phyloP scores from a whole-genome alignment of 2,329 filamentous ascomycete species.

The Phialophora expanda region DNA sequence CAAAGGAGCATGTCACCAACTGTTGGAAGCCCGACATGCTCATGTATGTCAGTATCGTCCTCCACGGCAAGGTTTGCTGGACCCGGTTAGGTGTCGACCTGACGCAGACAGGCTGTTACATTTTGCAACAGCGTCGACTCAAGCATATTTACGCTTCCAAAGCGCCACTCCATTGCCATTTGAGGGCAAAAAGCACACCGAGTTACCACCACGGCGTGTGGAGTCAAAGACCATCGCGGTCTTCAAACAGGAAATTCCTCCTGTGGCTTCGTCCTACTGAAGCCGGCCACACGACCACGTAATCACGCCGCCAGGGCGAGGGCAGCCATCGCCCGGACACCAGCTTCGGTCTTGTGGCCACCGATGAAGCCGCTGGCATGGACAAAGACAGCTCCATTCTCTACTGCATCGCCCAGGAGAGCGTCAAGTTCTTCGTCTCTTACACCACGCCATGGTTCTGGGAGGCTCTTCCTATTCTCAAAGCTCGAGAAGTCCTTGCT shows the following conservation, averaged over 20 bases:
- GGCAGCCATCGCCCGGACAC: constrained; percentile 79
- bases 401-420: constrained; percentile 49
- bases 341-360: constrained; percentile 89
- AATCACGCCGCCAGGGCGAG: constrained; percentile 44
- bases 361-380: constrained; percentile 96
- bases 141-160: background rate
- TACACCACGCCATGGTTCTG: constrained; percentile 89
- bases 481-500: constrained; percentile 84
- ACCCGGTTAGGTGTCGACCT: background rate
- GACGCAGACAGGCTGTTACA: background rate
- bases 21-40: background rate
- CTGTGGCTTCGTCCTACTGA: background rate
- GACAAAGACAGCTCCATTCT: constrained; percentile 78
- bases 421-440: constrained; percentile 83
- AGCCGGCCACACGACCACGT: background rate
- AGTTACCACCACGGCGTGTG: background rate
- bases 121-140: background rate
- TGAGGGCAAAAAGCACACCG: background rate
- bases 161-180: background rate
- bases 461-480: constrained; percentile 86
- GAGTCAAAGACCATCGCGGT: background rate
- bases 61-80: background rate
- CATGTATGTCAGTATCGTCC: background rate
- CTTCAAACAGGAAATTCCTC: background rate
- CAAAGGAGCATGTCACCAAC: background rate